These are phyloP conservation scores for Xylaria curta DNA, from an alignment of 495 filamentous ascomycete species.

Conservation along the genomic window DNA sequence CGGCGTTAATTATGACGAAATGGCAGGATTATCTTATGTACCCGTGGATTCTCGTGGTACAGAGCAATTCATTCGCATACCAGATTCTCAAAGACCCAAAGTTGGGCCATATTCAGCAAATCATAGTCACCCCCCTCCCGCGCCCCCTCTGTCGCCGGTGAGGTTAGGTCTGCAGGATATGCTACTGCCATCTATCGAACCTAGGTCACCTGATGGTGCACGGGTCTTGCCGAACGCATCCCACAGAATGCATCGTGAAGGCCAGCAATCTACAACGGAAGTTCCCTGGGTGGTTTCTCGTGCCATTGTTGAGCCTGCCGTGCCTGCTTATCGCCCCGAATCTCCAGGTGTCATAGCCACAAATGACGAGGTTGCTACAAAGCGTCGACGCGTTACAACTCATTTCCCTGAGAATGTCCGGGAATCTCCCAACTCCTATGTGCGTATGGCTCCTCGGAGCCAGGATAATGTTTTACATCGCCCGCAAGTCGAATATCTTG, in stretches of 20 bases:
- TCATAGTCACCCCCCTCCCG: slow-evolving; percentile 17
- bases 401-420: slow-evolving; percentile 27
- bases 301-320: slow-evolving; percentile 27
- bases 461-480: slow-evolving; percentile 31
- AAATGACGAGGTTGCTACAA: slow-evolving; percentile 32
- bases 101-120: slow-evolving; percentile 36
- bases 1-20: slow-evolving; percentile 21
- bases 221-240: slow-evolving; percentile 24
- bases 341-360: slow-evolving; percentile 31
- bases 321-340: slow-evolving; percentile 26
- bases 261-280: slow-evolving; percentile 29
- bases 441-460: slow-evolving; percentile 26
- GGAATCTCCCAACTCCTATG: slow-evolving; percentile 25
- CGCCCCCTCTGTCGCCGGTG: slow-evolving; percentile 31
- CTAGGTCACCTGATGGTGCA: slow-evolving; percentile 31
- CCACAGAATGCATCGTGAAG: slow-evolving; percentile 27
- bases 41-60: slow-evolving; percentile 12
- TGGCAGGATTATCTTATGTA: slow-evolving; percentile 10
- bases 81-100: slow-evolving; percentile 37
- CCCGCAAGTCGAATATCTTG: slow-evolving; percentile 27
- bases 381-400: slow-evolving; percentile 31
- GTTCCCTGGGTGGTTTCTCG: slow-evolving; percentile 30
- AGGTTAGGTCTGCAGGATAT: slow-evolving; percentile 39
- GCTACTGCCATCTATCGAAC: slow-evolving; percentile 41
- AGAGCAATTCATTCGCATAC: slow-evolving; percentile 29